phyloP scores from a whole-genome alignment of 2,329 filamentous ascomycete species.

The Fonsecaea pedrosoi region DNA sequence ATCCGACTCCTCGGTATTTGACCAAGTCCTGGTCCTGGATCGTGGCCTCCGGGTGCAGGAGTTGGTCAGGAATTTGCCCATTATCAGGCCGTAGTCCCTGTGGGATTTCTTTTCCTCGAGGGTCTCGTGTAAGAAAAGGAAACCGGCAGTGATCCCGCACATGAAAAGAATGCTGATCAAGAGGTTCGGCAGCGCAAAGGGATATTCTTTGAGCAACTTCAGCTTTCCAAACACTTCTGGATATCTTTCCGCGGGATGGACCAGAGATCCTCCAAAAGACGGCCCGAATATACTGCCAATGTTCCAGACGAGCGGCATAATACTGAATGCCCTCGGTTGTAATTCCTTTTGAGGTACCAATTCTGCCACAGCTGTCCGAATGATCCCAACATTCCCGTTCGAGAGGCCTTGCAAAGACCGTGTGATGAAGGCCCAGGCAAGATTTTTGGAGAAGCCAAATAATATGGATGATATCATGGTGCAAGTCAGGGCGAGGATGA shows the following conservation, averaged over 20 bases:
- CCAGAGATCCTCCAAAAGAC: conserved; percentile 83
- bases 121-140: conserved; percentile 86
- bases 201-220: conserved; percentile 74
- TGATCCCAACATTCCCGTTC: conserved; percentile 94
- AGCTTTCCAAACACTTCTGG: conserved; percentile 72
- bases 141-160: conserved; percentile 73
- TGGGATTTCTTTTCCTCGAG: conserved; percentile 72
- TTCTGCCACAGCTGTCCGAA: conserved; percentile 90
- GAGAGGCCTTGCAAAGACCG: conserved; percentile 80
- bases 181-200: conserved; percentile 84
- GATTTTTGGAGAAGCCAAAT: conserved; percentile 81
- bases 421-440: conserved; percentile 79
- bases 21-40: conserved; percentile 28
- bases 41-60: conserved; percentile 42
- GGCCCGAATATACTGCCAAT: conserved; percentile 88
- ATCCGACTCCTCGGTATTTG: conserved; percentile 40
- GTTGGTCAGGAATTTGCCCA: conserved; percentile 71
- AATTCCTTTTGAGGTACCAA: conserved; percentile 86
- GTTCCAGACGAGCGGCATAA: conserved; percentile 93
- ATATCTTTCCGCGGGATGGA: conserved; percentile 77
- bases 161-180: conserved; percentile 78
- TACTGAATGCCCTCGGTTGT: conserved; percentile 85
- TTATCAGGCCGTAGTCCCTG: conserved; percentile 75
- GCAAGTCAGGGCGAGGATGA: conserved; percentile 73
- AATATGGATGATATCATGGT: conserved; percentile 82